These are phyloP conservation scores for Enteropsectra breve DNA, from an alignment of 371 early-diverging fungal genomes.

Conservation along the genomic window DNA sequence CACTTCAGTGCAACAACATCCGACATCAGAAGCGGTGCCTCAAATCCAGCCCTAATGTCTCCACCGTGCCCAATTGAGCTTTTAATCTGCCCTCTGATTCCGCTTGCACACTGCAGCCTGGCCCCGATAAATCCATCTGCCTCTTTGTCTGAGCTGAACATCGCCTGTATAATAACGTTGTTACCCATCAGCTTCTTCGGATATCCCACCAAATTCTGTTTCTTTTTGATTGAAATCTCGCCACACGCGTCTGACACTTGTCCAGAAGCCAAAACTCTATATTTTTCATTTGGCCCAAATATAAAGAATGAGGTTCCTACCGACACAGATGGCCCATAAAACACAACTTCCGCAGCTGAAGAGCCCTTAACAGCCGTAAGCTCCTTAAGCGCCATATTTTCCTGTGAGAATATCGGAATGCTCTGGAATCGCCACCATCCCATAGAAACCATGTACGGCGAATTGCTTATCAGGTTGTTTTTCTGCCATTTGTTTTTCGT, in stretches of 20 bases:
- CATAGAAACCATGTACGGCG: slow-evolving; percentile 75
- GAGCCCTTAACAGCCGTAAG: slow-evolving; percentile 63
- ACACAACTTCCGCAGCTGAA: slow-evolving; percentile 31
- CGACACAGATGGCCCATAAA: slow-evolving; percentile 65
- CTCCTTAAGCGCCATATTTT: slow-evolving; percentile 91
- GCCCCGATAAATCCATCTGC: slow-evolving; percentile 96
- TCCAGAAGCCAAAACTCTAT: slow-evolving; percentile 84
- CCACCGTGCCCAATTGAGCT: slow-evolving; percentile 71
- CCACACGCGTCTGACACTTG: slow-evolving; percentile 78
- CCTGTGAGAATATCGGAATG: slow-evolving; percentile 73
- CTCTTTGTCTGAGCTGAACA: slow-evolving; percentile 93
- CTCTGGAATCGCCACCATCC: slow-evolving; percentile 96
- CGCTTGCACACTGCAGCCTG: slow-evolving; percentile 80
- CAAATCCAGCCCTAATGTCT: slow-evolving; percentile 93
- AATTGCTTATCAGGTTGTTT: slow-evolving; percentile 85
- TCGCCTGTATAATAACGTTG: slow-evolving; percentile 92
- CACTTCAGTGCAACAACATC: slow-evolving; percentile 61
- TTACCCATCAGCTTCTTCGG: slow-evolving; percentile 85
- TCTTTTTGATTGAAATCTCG: slow-evolving; percentile 81
- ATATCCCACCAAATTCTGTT: slow-evolving; percentile 86
- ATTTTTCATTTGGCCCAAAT: slow-evolving; percentile 68
- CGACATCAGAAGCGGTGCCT: slow-evolving; percentile 80
- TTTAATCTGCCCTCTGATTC: slow-evolving; percentile 93
- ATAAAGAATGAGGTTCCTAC: slow-evolving; percentile 88
- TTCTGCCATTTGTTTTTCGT: slow-evolving; percentile 64